Percentiles rank a stretch among this genome's conserved stretches.
phyloP scores from a whole-genome alignment of 2,329 filamentous ascomycete species.

The Rhynchosporium agropyri region DNA sequence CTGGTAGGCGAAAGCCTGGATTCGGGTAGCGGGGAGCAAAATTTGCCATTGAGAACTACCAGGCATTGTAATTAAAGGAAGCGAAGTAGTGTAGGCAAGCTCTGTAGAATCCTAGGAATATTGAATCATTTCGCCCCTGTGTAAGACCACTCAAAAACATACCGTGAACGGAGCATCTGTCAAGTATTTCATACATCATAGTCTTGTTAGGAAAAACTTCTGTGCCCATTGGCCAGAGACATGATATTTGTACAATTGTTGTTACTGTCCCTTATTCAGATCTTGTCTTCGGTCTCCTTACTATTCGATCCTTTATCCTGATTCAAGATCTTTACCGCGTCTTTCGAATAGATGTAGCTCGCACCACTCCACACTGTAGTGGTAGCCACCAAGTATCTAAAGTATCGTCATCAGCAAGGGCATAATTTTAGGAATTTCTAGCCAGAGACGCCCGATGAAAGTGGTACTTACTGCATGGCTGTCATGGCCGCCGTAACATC shows the following conservation, averaged over 20 bases:
- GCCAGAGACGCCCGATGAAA: background rate
- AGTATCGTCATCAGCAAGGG: conserved; percentile 40
- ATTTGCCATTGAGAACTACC: no score
- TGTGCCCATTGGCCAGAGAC: no score
- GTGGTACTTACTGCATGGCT: conserved; percentile 60
- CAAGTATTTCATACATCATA: no score
- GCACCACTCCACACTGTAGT: conserved; percentile 94
- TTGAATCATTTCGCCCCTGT: no score
- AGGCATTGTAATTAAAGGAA: no score
- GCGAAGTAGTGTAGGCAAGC: no score
- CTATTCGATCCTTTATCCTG: conserved; percentile 37
- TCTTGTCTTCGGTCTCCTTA: conserved; percentile 1
- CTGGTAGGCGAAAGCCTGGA: no score
- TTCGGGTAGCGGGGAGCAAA: no score
- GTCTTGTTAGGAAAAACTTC: no score
- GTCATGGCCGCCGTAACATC: conserved; percentile 59
- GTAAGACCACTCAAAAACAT: no score
- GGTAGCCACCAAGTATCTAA: conserved; percentile 75
- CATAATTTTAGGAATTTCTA: background rate
- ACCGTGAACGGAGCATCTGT: no score
- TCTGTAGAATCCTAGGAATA: no score
- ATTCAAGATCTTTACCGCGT: conserved; percentile 83
- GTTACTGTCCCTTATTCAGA: background rate
- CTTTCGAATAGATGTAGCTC: conserved; percentile 88
- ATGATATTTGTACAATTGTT: conserved; percentile 41